phyloP scores from a whole-genome alignment of 805 yeast genomes.

The Kockiozyma suomiensis region DNA sequence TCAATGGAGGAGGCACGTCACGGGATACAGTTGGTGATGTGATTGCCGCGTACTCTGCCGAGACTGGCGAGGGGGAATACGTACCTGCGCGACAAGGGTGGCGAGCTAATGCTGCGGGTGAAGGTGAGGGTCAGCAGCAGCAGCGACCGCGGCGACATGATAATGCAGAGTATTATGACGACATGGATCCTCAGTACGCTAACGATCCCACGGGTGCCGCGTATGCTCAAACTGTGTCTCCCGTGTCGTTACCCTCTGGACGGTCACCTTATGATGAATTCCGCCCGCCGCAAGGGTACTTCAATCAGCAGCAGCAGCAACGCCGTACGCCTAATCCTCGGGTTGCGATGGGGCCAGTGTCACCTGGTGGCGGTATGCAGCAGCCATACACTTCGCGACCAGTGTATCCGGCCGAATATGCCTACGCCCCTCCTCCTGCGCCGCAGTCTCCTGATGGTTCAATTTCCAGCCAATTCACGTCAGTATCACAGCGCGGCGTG shows the following conservation, averaged over 20 bases:
- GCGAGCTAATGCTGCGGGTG: slow-evolving; percentile 4
- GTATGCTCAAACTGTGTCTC: slow-evolving; percentile 13
- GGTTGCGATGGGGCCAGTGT: slow-evolving; percentile 3
- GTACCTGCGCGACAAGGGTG: slow-evolving; percentile 24
- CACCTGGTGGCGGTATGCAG: background rate
- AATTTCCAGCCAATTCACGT: slow-evolving; percentile 40
- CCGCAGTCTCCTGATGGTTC: slow-evolving; percentile 44
- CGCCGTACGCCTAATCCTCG: slow-evolving; percentile 9
- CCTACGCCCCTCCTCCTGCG: slow-evolving; percentile 3
- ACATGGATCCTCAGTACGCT: slow-evolving; percentile 30
- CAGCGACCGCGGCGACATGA: background rate
- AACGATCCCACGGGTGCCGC: slow-evolving; percentile 5
- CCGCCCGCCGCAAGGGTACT: slow-evolving; percentile 17
- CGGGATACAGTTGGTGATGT: slow-evolving; percentile 1
- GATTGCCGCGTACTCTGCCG: background rate
- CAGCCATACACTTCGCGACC: slow-evolving; percentile 18
- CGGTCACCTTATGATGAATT: slow-evolving; percentile 17
- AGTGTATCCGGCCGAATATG: slow-evolving; percentile 12
- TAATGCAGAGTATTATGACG: slow-evolving; percentile 26
- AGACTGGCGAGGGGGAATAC: slow-evolving; percentile 9
- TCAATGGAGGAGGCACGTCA: background rate
- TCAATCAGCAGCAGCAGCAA: slow-evolving; percentile 3
- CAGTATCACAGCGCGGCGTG: slow-evolving; percentile 39
- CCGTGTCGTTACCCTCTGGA: slow-evolving; percentile 2
- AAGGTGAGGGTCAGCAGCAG: background rate